Base-by-base conservation (phyloP, 148 eudicot genomes). In the Vaccinium macrocarpon region DNA sequence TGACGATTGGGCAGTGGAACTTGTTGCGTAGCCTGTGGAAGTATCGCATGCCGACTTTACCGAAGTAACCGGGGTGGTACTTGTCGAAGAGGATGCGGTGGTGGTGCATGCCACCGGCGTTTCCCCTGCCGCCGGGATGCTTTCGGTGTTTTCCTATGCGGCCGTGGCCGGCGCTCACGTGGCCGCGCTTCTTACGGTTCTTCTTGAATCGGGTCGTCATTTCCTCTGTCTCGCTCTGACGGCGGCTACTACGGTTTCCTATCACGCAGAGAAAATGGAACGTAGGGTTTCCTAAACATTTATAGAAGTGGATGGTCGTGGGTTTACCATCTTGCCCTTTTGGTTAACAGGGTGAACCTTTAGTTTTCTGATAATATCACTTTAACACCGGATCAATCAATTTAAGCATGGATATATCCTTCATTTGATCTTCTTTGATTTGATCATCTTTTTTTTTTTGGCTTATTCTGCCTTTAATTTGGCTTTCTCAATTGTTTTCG, bases 61-160 rank as follows among this genome's bases (percentile, higher is more conserved):
- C 92, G 81, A 90, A 90, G 86, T 88, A 90, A 0, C 92, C 92
- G 0, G 92, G 92, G 76, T 90, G 92, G 78, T 90, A 90, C 89
- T 90, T 90, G 89, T 90, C 92, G 87, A 90, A 90, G 53, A 90
- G 88, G 82, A 90, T 90, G 10, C 92, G 90, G 86, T 90, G 92
- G 80, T 90, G 92, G 84, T 90, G 92, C 90, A 90, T 74, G 5
- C 92, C 92, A 13, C 92, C 92, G 81, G 92, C 92, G 86, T 90
- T 90, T 27, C 92, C 92, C 5, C 92, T 78, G 9, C 92, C 92
- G 0, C 90, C 92, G 38, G 92, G 92, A 70, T 90, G 92, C 89
- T 90, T 90, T 3, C 92, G 80, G 86, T 90, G 90, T 59, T 87
- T 84, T 0, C 87, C 84, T 68, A 85, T 83, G 51, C 87, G 88